Base-by-base conservation (phyloP, 768 basidiomycete species). In the Pilatotrama ljubarskyi region DNA sequence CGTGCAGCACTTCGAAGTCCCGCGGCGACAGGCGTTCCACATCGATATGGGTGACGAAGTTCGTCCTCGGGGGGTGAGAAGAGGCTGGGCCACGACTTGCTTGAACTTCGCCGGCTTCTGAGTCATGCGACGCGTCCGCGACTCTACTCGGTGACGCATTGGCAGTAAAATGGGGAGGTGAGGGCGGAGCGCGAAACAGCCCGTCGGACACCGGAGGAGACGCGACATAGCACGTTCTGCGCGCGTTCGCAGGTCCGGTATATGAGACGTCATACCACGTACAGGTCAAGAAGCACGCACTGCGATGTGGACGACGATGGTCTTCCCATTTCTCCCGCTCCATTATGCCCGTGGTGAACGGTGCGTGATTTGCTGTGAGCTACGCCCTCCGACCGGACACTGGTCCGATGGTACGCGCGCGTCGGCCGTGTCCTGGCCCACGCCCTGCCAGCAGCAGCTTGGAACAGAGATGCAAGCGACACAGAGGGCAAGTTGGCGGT, bases 381-480 rank as follows among this genome's bases (percentile, higher is more conserved):
- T 29, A 41, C 62, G 41, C 46, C 56, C 37, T 51, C 64, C 43
- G 44, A 40, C 17, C 55, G 59, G 35, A 61, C 43, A 29, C 58
- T 52, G 41, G 59, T 61, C 32, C 62, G 50, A 53, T 64, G 61
- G 61, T 59, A 63, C 38, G 49, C 54, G 42, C 66, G 68, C 59
- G 54, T 54, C 53, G 69, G 69, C 51, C 61, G 58, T 25, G 69
- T 72, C 63, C 64, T 68, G 58, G 61, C 44, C 69, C 69, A 85
- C 47, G 82, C 83, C 50, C 77, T 78, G 63, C 75, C 75, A 18
- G 83, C 83, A 56, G 81, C 82, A 38, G 73, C 73, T 55, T 80
- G 80, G 4, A 83, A 74, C 46, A 78, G 72, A 48, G 74, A 71
- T 26, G 72, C 69, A 63, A 83, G 79, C 11, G 70, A 59, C 20